Conservation (phyloP, 257 asterid genomes). For the Gentiana macrophylla region DNA sequence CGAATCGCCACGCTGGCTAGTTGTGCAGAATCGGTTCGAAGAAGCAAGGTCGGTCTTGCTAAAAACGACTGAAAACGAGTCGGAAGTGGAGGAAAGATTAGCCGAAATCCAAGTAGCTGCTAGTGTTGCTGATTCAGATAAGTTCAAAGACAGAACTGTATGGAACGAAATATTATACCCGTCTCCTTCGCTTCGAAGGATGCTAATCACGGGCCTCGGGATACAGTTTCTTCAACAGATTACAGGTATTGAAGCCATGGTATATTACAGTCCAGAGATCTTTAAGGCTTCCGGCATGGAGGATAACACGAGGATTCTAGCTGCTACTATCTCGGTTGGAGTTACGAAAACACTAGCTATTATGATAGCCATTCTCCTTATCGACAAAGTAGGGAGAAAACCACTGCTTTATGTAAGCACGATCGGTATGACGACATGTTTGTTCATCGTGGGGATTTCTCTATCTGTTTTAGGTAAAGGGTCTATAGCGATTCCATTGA, state of each 20-base stretch:
- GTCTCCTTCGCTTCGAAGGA: constrained; percentile 35
- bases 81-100: constrained; percentile 42
- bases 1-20: constrained; percentile 64
- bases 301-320: constrained; percentile 32
- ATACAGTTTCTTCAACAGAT: constrained; percentile 52
- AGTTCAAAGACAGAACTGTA: constrained; percentile 27
- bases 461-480: constrained; percentile 18
- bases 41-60: constrained; percentile 42
- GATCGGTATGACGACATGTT: constrained; percentile 47
- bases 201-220: constrained; percentile 61
- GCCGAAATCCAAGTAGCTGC: constrained; percentile 56
- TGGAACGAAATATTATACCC: constrained; percentile 52
- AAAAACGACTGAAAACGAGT: constrained; percentile 28
- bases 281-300: constrained; percentile 44
- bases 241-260: constrained; percentile 63
- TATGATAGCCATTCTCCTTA: constrained; percentile 37
- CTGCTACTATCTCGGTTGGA: constrained; percentile 60
- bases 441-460: constrained; percentile 37
- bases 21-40: constrained; percentile 38
- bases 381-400: constrained; percentile 52
- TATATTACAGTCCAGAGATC: constrained; percentile 51
- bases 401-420: constrained; percentile 51
- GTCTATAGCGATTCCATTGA: constrained; percentile 21
- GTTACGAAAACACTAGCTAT: constrained; percentile 48
- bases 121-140: constrained; percentile 17